Base-by-base conservation (phyloP, 2,329 filamentous ascomycete species). In the Nigrospora sphaerica region DNA sequence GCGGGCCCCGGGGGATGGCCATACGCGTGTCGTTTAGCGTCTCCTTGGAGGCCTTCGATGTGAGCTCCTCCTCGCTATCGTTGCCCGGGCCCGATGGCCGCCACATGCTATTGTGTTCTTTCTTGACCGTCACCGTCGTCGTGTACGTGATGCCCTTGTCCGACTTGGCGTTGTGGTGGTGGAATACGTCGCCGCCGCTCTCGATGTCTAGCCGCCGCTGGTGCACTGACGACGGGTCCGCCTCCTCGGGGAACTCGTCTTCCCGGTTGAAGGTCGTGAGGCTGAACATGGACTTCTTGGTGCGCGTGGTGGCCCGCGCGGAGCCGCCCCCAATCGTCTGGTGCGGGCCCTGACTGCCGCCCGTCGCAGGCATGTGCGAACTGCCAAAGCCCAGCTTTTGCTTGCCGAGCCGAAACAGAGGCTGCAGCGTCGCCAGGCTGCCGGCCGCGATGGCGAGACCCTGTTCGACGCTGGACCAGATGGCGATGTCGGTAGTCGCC, bases 401-500 rank as follows among this genome's bases (percentile, higher is more conserved):
- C 31, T 32, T 16, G 6, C 28, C 18, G 31, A 39, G 33, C 14
- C 37, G 33, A 16, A 46, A 35, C 3, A 66, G 50, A 3, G 62
- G 63, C 3, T 60, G 59, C 3, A 65, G 51, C 1, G 61, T 61
- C 1, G 57, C 52, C 14, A 56, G 55, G 18, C 54, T 53, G 19
- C 57, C 56, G 17, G 61, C 62, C 4, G 57, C 50, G 40, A 65
- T 61, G n/a, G 62, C 58, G 4, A 66, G 54, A 11, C 60, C 59
- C 12, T 59, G 51, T 37, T 66, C 62, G 14, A 59, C 49, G 12
- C 52, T 54, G 4, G 61, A 63, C 59, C 62, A 66, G 46, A 64
- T 59, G 18, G 58, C 57, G 39, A 62, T 53, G 32, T 54, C 46
- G 40, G 47, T 17, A 1, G 54, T 57, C 10, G 49, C 48, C 42